Percentiles rank a stretch among this genome's conserved stretches.
These are phyloP conservation scores for Coniochaeta pulveracea DNA, from an alignment of 2,329 filamentous ascomycete genomes.

Conservation along the genomic window DNA sequence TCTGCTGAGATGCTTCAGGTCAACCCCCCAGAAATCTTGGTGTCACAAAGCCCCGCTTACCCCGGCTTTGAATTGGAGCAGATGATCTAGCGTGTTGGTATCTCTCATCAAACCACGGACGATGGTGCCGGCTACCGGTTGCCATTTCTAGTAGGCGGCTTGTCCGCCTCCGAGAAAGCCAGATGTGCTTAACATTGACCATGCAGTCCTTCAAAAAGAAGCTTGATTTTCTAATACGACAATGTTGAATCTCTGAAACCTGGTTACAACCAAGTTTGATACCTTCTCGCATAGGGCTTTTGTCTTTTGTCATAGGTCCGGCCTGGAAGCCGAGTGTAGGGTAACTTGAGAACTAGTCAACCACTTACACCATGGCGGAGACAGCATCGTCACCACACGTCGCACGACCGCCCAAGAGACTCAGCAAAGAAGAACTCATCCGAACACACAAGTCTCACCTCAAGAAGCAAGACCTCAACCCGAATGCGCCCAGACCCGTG, in stretches of 20 bases:
- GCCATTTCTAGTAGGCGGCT: conserved; percentile 11
- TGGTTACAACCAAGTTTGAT: not conserved
- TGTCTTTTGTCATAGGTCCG: not conserved
- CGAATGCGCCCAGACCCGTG: conserved; percentile 15
- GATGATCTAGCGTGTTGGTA: too few relatives aligned
- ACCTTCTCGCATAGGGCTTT: not conserved
- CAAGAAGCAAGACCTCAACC: conserved; percentile 13
- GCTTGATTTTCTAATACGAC: too few relatives aligned
- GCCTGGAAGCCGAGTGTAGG: not conserved
- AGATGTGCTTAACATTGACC: conserved; percentile 11
- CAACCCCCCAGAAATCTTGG: not conserved
- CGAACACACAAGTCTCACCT: conserved; percentile 14
- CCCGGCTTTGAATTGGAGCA: not conserved
- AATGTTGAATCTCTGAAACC: too few relatives aligned
- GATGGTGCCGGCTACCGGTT: too few relatives aligned
- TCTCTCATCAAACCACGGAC: too few relatives aligned
- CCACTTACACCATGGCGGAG: conserved; percentile 1
- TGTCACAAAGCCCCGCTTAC: not conserved
- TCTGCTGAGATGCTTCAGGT: not conserved
- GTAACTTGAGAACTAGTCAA: conserved; percentile 1
- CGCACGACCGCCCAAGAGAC: conserved; percentile 9
- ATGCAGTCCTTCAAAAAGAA: not conserved
- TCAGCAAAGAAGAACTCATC: conserved; percentile 13
- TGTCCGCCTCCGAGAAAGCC: conserved; percentile 16
- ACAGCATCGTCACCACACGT: too few relatives aligned